Percentiles rank a stretch among this genome's conserved stretches.
Conservation (phyloP, 2,329 filamentous ascomycete species). For the Neofusicoccum parvum region DNA sequence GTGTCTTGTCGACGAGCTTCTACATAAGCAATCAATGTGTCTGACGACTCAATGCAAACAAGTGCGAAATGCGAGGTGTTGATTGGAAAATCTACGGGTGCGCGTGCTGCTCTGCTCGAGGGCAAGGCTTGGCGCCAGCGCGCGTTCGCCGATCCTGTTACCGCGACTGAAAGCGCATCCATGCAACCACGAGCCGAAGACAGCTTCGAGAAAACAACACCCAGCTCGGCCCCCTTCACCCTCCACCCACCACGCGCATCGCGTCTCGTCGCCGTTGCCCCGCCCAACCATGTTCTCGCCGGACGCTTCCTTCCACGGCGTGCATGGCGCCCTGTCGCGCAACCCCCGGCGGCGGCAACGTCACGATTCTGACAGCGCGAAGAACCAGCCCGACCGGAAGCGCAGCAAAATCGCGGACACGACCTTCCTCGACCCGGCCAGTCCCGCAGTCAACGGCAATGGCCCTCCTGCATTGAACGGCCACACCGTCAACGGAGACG, state of each 20-base stretch:
- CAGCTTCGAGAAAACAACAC: slow-evolving; percentile 22
- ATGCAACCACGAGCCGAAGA: slow-evolving; percentile 19
- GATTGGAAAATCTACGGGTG: neutral
- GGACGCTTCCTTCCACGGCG: slow-evolving; percentile 38
- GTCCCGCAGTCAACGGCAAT: slow-evolving; percentile 37
- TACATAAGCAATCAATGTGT: neutral
- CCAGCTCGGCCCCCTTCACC: slow-evolving; percentile 7
- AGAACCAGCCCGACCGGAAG: slow-evolving; percentile 46
- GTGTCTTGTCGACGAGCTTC: neutral
- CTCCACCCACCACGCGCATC: slow-evolving; percentile 23
- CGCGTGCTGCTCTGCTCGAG: neutral
- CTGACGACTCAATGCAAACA: slow-evolving; percentile 3
- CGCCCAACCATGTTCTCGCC: slow-evolving; percentile 42
- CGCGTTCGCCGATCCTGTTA: slow-evolving; percentile 15
- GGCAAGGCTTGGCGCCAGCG: slow-evolving; percentile 16
- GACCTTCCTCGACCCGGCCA: slow-evolving; percentile 36
- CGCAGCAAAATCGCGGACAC: slow-evolving; percentile 50
- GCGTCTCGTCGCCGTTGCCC: slow-evolving; percentile 24
- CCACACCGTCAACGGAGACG: slow-evolving; percentile 31
- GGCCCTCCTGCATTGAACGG: slow-evolving; percentile 33
- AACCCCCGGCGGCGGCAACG: slow-evolving; percentile 51
- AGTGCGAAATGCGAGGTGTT: neutral
- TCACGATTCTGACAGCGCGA: slow-evolving; percentile 46
- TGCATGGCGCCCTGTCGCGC: slow-evolving; percentile 42
- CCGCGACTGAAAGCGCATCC: slow-evolving; percentile 17